A percentile compares a stretch with the other conserved stretches of the same genome.
These are phyloP conservation scores for Talaromyces rugulosus DNA, from an alignment of 2,329 filamentous ascomycete genomes.

Conservation along the genomic window DNA sequence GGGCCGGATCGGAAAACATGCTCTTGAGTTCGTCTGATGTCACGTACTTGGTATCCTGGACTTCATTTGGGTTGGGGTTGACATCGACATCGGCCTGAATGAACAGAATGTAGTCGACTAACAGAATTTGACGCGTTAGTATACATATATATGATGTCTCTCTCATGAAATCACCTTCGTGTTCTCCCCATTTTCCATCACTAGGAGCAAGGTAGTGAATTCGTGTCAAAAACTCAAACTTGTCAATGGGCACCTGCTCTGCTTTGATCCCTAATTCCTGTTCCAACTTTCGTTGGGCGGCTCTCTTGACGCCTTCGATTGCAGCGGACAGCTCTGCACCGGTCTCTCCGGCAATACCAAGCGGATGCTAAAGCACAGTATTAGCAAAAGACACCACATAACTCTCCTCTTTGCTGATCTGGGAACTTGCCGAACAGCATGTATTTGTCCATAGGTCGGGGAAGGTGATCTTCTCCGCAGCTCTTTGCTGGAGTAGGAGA, in stretches of 20 bases:
- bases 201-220: constrained; percentile 98
- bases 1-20: constrained; percentile 74
- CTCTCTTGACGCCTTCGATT: constrained; percentile 80
- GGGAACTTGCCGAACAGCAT: constrained; percentile 67
- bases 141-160: neutral
- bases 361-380: constrained; percentile 57
- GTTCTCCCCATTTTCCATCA: constrained; percentile 97
- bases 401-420: neutral
- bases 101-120: constrained; percentile 98
- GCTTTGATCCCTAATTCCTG: constrained; percentile 92
- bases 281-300: constrained; percentile 86
- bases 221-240: constrained; percentile 89
- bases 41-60: constrained; percentile 79
- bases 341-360: constrained; percentile 87
- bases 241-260: constrained; percentile 81
- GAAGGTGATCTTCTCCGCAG: constrained; percentile 96
- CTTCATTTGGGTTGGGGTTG: constrained; percentile 80
- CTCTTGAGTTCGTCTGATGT: constrained; percentile 74
- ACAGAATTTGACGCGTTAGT: neutral
- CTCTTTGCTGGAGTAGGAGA: constrained; percentile 90
- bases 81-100: constrained; percentile 91
- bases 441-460: constrained; percentile 99
- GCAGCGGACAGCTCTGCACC: constrained; percentile 76
- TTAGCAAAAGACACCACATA: neutral
- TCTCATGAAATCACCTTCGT: constrained; percentile 69